These are phyloP conservation scores for Geotrichum siamense DNA, from an alignment of 1,139 yeast species.

Conservation along the genomic window DNA sequence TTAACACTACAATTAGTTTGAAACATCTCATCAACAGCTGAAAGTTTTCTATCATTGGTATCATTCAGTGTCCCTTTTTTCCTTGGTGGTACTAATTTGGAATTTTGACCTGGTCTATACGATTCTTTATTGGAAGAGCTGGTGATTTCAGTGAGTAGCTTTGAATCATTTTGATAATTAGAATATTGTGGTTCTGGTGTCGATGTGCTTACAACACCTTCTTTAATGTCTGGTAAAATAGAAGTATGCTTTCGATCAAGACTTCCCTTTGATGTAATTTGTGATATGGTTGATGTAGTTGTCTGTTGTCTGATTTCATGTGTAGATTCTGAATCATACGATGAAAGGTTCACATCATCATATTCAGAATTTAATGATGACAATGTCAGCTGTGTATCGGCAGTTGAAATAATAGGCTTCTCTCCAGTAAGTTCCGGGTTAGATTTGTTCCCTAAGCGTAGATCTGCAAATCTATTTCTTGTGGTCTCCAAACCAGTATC, in stretches of 20 bases:
- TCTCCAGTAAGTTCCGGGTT: background rate
- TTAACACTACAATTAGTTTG: background rate
- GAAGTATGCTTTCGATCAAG: background rate
- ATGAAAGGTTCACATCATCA: conserved; percentile 8
- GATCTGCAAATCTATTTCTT: background rate
- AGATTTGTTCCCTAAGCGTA: background rate
- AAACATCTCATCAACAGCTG: background rate
- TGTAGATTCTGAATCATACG: conserved; percentile 9
- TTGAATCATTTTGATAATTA: background rate
- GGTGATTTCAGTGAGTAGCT: background rate
- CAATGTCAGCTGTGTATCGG: background rate
- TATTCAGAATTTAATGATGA: conserved; percentile 8
- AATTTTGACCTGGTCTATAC: background rate
- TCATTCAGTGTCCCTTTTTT: background rate
- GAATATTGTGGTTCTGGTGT: background rate
- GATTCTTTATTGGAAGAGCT: background rate
- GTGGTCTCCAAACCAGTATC: conserved; percentile 8
- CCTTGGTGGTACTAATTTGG: background rate
- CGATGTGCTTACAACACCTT: conserved; percentile 7
- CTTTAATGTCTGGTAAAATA: conserved; percentile 9
- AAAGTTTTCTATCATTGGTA: background rate
- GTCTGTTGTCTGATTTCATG: conserved; percentile 2
- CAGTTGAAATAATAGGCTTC: background rate
- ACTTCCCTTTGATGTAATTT: background rate
- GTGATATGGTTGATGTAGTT: conserved; percentile 5